Evolutionary conservation across 306 rosid species (phyloP).

Genomic region (Nissolia schottii): DNA sequence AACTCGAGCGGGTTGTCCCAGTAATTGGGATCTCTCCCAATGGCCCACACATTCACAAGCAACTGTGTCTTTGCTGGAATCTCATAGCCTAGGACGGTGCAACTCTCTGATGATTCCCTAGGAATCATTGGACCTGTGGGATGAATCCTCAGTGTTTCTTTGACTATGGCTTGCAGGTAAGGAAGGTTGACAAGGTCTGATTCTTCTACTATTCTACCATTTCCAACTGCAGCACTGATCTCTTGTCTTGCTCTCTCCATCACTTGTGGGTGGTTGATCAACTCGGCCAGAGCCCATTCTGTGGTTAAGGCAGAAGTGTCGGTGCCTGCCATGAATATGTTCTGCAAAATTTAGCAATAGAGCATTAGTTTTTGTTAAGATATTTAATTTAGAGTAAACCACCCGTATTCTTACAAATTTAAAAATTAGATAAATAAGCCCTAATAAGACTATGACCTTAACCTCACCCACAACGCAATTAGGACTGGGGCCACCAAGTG

Average conservation of each 20-base stretch:
- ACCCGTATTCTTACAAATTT: too few species aligned
- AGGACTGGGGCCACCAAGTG: too few species aligned
- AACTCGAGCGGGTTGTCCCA: constrained; percentile 77
- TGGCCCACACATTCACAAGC: constrained; percentile 73
- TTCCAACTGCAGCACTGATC: constrained; percentile 50
- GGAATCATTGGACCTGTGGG: constrained; percentile 66
- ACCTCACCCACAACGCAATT: too few species aligned
- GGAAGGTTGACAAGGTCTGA: constrained; percentile 61
- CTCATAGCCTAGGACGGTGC: constrained; percentile 51
- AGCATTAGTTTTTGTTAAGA: not conserved
- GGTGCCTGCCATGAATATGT: constrained; percentile 60
- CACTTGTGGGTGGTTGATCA: constrained; percentile 60
- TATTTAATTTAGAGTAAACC: too few species aligned
- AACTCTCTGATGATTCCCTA: constrained; percentile 51
- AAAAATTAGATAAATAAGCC: too few species aligned
- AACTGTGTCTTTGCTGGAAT: constrained; percentile 64
- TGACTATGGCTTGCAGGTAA: constrained; percentile 67
- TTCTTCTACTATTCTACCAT: constrained; percentile 50
- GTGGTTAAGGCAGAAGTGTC: constrained; percentile 51
- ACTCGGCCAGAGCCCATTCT: constrained; percentile 61
- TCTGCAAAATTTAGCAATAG: constrained; percentile 21
- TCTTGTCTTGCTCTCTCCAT: constrained; percentile 68
- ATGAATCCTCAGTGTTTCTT: constrained; percentile 84
- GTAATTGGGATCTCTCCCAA: constrained; percentile 65
- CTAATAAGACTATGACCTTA: too few species aligned